Conservation (phyloP, 1,139 yeast genomes). For the Suhomyces maxii region DNA sequence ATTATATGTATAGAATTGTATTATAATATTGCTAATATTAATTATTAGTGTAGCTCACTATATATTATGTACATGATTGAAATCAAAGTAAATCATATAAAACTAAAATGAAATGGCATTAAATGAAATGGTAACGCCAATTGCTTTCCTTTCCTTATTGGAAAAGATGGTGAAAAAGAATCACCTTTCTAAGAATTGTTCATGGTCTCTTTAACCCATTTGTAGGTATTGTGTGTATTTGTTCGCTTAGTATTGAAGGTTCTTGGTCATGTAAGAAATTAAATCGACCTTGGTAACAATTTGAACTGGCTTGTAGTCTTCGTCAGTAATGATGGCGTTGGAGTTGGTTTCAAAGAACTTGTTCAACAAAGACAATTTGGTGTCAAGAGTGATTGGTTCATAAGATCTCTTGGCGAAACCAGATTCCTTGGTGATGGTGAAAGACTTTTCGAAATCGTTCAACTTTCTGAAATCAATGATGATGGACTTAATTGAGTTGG, state of each 20-base stretch:
- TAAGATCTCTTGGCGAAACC: constrained; percentile 66
- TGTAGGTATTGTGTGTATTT: background rate
- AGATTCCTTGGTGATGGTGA: constrained; percentile 59
- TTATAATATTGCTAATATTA: constrained; percentile 5
- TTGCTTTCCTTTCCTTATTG: no score
- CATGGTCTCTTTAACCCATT: no score
- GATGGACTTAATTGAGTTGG: constrained; percentile 60
- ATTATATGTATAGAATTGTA: constrained; percentile 9
- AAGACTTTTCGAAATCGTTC: constrained; percentile 67
- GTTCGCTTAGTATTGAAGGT: constrained; percentile 18
- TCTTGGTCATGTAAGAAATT: constrained; percentile 60
- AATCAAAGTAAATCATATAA: background rate
- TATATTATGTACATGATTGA: background rate
- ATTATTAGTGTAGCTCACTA: background rate
- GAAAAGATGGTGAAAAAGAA: no score
- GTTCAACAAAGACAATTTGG: constrained; percentile 69
- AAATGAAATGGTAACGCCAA: no score
- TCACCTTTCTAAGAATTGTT: no score
- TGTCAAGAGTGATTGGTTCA: constrained; percentile 65
- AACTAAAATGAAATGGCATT: no score
- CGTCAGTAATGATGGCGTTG: constrained; percentile 80
- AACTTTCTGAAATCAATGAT: constrained; percentile 76
- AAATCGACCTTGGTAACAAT: constrained; percentile 88
- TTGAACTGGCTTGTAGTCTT: constrained; percentile 70
- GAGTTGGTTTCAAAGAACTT: constrained; percentile 85